Conservation (phyloP, 1,139 yeast species). For the Diutina neorugosa region DNA sequence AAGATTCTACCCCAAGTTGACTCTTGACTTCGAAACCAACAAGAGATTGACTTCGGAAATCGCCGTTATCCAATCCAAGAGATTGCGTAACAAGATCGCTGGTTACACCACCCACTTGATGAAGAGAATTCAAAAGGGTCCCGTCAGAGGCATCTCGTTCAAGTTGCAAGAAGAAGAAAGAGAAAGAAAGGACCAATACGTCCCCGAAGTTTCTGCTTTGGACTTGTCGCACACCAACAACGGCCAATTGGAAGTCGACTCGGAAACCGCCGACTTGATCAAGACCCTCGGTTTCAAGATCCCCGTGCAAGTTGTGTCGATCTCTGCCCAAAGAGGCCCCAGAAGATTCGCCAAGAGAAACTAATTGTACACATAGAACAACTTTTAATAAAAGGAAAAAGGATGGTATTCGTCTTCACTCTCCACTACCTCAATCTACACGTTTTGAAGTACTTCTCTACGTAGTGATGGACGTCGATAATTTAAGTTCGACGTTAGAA, state of each 20-base stretch:
- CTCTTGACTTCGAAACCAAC: constrained; percentile 99
- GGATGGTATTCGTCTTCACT: neutral
- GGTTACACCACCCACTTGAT: constrained; percentile 99
- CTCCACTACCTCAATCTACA: no score
- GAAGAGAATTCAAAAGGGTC: constrained; percentile 99
- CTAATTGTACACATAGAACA: constrained; percentile 25
- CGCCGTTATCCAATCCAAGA: constrained; percentile 98
- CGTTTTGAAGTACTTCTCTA: no score
- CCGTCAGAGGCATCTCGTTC: constrained; percentile 99
- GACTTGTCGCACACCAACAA: constrained; percentile 86
- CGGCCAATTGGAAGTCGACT: constrained; percentile 95
- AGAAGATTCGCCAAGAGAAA: constrained; percentile 95
- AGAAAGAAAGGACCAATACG: constrained; percentile 99
- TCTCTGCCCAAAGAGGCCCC: constrained; percentile 85
- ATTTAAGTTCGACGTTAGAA: no score
- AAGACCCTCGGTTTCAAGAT: constrained; percentile 93
- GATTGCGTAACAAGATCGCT: constrained; percentile 99
- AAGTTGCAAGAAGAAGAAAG: constrained; percentile 99
- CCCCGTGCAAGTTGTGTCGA: constrained; percentile 83
- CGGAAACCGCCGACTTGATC: constrained; percentile 95
- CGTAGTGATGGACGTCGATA: no score
- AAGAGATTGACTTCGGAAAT: constrained; percentile 98
- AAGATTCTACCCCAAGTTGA: constrained; percentile 99
- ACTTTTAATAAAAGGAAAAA: constrained; percentile 4
- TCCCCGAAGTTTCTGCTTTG: constrained; percentile 99